These are phyloP conservation scores for Ganoderma sp. DNA, from an alignment of 1,284 basidiomycete species.

Conservation along the genomic window DNA sequence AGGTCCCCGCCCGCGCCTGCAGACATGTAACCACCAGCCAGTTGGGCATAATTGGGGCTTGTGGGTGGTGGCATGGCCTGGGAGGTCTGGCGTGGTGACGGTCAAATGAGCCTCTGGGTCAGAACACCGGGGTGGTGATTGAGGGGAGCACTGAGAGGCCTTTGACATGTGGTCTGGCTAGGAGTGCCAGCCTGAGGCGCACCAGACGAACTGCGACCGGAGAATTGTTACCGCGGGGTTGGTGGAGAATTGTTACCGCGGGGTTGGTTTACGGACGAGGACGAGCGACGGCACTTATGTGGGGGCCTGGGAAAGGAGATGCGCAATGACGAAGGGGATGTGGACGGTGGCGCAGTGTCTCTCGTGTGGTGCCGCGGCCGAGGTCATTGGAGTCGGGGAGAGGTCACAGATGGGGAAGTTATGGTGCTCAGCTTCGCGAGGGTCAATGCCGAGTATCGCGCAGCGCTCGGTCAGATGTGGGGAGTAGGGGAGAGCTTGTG, in stretches of 20 bases:
- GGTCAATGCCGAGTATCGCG: no score
- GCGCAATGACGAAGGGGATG: slow-evolving; percentile 14
- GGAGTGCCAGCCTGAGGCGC: slow-evolving; percentile 29
- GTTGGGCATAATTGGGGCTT: slow-evolving; percentile 41
- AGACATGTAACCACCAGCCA: slow-evolving; percentile 32
- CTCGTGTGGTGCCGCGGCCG: no score
- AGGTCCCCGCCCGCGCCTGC: slow-evolving; percentile 28
- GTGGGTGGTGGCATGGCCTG: slow-evolving; percentile 36
- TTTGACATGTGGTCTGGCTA: slow-evolving; percentile 33
- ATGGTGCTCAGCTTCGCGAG: no score
- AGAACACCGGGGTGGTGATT: slow-evolving; percentile 30
- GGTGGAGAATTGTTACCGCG: no score
- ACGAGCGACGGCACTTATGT: slow-evolving; percentile 43
- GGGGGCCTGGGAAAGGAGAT: slow-evolving; percentile 57
- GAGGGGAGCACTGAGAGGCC: slow-evolving; percentile 33
- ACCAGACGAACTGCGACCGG: slow-evolving; percentile 24
- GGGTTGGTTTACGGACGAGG: slow-evolving; percentile 37
- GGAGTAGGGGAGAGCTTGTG: no score
- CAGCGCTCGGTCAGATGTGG: no score
- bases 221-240: no score
- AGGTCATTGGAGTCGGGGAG: slow-evolving; percentile 24
- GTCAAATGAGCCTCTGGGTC: slow-evolving; percentile 31
- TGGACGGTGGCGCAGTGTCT: no score
- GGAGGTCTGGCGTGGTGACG: slow-evolving; percentile 35
- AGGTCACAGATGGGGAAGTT: no score